Evolutionary conservation across 2,329 filamentous ascomycete species (phyloP), one percentile per base, ranked within the genome.

Genomic region (Fusarium sp.): DNA sequence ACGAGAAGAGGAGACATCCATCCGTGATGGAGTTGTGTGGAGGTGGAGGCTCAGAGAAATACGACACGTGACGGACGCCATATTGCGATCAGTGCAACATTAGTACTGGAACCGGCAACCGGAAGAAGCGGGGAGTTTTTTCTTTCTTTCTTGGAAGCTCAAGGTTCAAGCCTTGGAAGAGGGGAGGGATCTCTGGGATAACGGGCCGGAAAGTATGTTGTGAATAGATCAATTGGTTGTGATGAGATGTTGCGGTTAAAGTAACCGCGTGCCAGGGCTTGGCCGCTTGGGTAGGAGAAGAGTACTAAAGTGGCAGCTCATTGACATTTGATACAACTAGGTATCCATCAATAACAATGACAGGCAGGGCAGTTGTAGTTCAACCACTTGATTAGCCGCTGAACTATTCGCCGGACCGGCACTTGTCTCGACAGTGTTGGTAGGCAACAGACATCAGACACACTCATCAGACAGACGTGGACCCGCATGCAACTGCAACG

Each of bases 31-130:
- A 64, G 58, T 57, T 58, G 55, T 57, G 35, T 22, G 70, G 69
- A 62, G 61, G 58, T 60, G 59, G 66, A 70, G 66, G 66, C 61
- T 66, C 62, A 35, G 60, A 27, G 40, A 53, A 36, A 44, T 44
- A 46, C 60, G 40, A 71, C 63, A 73, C 71, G 71, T 73, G 71
- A 73, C 58, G 57, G 44, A 70, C 70, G 67, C 71, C 70, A 68
- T 57, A 17, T 16, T 36, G 51, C 14, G 31, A 35, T 29, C 53
- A 49, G 51, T 27, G 51, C 38, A 64, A 46, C 33, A 33, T 35
- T 64, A 27, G 17, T 8, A 17, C 42, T 46, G 22, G 42, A 51
- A 40, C 40, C 33, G 55, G 56, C 14, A 49, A 55, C 33, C 44
- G 33, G 44, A 35, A 62, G 27, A 38, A 46, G 38, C 36, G 56